phyloP scores from a whole-genome alignment of 257 asterid genomes.

The Penstemon eatonii region DNA sequence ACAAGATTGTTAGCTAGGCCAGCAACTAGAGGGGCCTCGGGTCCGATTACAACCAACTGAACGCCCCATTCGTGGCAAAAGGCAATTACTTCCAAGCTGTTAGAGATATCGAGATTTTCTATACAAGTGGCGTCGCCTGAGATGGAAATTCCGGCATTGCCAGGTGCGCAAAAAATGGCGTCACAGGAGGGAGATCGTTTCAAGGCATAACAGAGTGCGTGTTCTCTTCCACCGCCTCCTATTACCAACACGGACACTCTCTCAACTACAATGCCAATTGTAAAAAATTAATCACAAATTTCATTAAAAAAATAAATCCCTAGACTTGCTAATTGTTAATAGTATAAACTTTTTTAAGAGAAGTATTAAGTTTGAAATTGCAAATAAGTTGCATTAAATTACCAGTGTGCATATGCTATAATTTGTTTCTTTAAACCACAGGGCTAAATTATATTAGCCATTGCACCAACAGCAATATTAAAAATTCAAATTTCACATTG shows the following conservation, averaged over 20 bases:
- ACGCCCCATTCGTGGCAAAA: slow-evolving; percentile 82
- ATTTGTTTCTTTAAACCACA: background rate
- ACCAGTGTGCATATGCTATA: background rate
- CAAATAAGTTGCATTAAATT: background rate
- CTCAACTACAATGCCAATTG: slow-evolving; percentile 46
- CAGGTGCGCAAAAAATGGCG: slow-evolving; percentile 92
- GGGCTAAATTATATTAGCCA: no score
- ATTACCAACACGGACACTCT: slow-evolving; percentile 79
- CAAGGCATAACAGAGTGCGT: slow-evolving; percentile 81
- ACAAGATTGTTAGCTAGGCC: slow-evolving; percentile 90
- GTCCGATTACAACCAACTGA: slow-evolving; percentile 85
- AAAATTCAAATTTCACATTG: no score
- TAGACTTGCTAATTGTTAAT: background rate
- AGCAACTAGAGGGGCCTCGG: slow-evolving; percentile 94
- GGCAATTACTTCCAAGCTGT: slow-evolving; percentile 68
- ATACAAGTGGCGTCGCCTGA: slow-evolving; percentile 91
- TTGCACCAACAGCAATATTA: background rate
- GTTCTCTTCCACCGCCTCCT: slow-evolving; percentile 99
- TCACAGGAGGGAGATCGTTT: slow-evolving; percentile 81
- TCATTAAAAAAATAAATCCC: background rate
- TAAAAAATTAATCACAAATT: no score
- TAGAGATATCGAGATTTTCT: slow-evolving; percentile 58
- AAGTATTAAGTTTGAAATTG: no score
- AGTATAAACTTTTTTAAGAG: background rate
- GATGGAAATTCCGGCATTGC: slow-evolving; percentile 80